Percentiles rank a stretch among this genome's conserved stretches.
phyloP scores from a whole-genome alignment of 495 filamentous ascomycete genomes.

The Chlorociboria aeruginascens region DNA sequence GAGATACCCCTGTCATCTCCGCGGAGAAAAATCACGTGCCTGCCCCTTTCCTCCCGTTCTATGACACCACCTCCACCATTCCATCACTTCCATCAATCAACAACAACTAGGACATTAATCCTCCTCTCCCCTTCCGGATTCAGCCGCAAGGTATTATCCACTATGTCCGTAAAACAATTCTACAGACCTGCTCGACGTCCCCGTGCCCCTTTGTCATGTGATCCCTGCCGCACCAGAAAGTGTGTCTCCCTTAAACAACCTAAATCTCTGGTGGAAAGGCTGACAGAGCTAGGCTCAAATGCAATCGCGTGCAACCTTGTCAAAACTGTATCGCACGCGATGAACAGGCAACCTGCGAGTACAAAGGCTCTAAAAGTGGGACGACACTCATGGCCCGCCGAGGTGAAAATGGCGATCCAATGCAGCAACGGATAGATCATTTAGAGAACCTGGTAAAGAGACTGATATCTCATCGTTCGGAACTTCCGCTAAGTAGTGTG shows the following conservation, averaged over 20 bases:
- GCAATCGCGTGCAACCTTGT: conserved; percentile 28
- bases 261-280: neutral
- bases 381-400: conserved; percentile 5
- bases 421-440: conserved; percentile 24
- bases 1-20: too few species aligned
- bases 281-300: conserved; percentile 26
- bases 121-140: neutral
- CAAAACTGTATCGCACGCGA: conserved; percentile 24
- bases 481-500: neutral
- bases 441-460: conserved; percentile 25
- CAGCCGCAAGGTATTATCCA: neutral
- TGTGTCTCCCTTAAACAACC: neutral
- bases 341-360: conserved; percentile 19
- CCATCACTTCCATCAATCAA: too few species aligned
- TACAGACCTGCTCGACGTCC: neutral
- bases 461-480: conserved; percentile 18
- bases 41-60: too few species aligned
- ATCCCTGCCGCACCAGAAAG: conserved; percentile 28
- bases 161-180: neutral
- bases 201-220: conserved; percentile 23
- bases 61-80: too few species aligned
- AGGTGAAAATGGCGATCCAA: conserved; percentile 7
- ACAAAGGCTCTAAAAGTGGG: conserved; percentile 10
- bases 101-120: too few species aligned
- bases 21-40: too few species aligned